phyloP scores from a whole-genome alignment of 2,329 filamentous ascomycete species.

The Aspergillus sp. region DNA sequence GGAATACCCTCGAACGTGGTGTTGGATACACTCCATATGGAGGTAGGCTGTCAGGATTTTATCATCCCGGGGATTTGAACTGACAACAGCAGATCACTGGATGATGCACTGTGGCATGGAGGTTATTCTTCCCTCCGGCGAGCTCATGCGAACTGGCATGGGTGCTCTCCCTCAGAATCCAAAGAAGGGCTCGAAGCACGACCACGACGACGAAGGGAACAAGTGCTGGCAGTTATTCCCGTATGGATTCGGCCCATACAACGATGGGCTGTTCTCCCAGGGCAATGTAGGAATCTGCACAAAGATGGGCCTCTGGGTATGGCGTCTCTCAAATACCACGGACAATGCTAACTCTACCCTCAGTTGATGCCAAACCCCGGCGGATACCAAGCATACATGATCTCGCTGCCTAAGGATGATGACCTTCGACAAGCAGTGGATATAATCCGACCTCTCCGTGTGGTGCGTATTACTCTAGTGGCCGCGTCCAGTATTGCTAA shows the following conservation, averaged over 20 bases:
- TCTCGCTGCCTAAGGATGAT: background rate
- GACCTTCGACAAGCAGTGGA: background rate
- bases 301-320: conserved; percentile 55
- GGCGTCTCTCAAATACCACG: background rate
- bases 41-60: conserved; percentile 24
- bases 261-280: conserved; percentile 52
- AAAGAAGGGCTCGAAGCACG: background rate
- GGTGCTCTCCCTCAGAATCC: conserved; percentile 30
- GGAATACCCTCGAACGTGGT: conserved; percentile 48
- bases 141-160: conserved; percentile 49
- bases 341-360: background rate
- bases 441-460: background rate
- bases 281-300: conserved; percentile 54
- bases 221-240: conserved; percentile 20
- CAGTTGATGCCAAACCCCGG: background rate
- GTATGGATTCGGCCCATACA: conserved; percentile 40
- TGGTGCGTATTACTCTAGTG: background rate
- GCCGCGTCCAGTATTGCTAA: background rate
- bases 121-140: conserved; percentile 48
- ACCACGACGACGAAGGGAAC: background rate
- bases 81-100: background rate
- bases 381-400: background rate
- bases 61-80: background rate
- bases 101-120: conserved; percentile 38
- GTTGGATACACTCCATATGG: conserved; percentile 44